Conservation (phyloP, 23 red algal species). For the Gracilaria vermiculophylla region DNA sequence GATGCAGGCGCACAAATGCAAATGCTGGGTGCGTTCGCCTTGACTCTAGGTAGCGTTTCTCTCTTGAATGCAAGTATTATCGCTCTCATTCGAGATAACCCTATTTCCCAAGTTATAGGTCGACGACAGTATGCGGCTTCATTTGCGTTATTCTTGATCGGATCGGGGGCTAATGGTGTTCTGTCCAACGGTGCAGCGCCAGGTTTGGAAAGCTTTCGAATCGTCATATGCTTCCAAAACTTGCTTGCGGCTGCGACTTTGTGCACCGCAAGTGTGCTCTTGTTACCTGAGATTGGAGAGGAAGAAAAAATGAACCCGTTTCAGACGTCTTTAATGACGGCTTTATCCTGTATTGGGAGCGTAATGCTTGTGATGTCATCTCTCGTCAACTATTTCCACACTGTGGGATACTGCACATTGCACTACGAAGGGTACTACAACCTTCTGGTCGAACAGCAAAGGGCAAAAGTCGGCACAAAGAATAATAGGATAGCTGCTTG, state of each 20-base stretch:
- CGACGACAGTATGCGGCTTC: constrained; percentile 23
- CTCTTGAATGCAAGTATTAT: constrained; percentile 31
- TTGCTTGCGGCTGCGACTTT: constrained; percentile 12
- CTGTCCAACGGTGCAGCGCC: background rate
- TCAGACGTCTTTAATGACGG: constrained; percentile 1
- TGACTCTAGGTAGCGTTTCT: constrained; percentile 6
- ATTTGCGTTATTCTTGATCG: constrained; percentile 31
- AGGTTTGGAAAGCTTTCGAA: constrained; percentile 1
- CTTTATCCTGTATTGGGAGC: background rate
- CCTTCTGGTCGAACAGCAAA: background rate
- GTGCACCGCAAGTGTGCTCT: background rate
- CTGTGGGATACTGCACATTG: background rate
- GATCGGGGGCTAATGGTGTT: constrained; percentile 5
- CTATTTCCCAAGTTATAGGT: background rate
- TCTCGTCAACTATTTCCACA: constrained; percentile 13
- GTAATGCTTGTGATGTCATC: constrained; percentile 19
- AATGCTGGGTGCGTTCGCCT: constrained; percentile 9
- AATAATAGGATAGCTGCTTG: background rate
- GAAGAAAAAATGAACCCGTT: background rate
- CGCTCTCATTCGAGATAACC: background rate
- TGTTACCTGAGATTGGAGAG: constrained; percentile 1
- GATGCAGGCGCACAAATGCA: constrained; percentile 21
- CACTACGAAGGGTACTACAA: background rate
- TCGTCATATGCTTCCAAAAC: constrained; percentile 11
- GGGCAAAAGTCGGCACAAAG: background rate